A percentile compares a stretch with the other conserved stretches of the same genome.
Conservation (phyloP, 331 rosid species). For the Quercus tomentella region DNA sequence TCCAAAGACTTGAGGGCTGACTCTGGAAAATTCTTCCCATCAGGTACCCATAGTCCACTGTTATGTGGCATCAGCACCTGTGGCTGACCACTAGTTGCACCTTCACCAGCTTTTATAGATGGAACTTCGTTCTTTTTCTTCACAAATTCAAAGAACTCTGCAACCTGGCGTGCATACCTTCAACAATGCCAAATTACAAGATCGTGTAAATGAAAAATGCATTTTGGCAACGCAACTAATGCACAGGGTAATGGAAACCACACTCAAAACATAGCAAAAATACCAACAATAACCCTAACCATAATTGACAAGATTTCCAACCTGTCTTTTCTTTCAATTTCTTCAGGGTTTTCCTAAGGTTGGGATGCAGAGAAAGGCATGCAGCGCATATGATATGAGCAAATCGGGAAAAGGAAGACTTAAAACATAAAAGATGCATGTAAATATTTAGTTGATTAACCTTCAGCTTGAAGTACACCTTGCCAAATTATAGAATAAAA, state of each 20-base stretch:
- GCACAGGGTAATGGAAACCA: neutral
- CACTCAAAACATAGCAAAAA: neutral
- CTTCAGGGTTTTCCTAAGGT: too few relatives aligned
- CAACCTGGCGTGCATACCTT: slow-evolving; percentile 98
- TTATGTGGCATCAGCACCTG: slow-evolving; percentile 56
- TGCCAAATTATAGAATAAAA: neutral
- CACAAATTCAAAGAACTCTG: slow-evolving; percentile 89
- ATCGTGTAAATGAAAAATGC: neutral
- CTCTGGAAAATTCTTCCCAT: slow-evolving; percentile 52
- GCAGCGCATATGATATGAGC: neutral
- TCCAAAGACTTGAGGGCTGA: slow-evolving; percentile 60
- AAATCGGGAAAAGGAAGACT: neutral
- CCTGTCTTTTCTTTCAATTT: neutral
- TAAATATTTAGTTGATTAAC: neutral
- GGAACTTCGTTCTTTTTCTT: slow-evolving; percentile 69
- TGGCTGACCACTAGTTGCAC: slow-evolving; percentile 38
- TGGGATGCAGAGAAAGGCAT: too few relatives aligned
- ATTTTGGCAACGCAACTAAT: neutral
- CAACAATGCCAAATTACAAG: slow-evolving; percentile 18
- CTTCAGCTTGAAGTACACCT: neutral
- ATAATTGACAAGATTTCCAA: neutral
- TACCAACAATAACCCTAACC: neutral
- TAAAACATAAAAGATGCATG: neutral
- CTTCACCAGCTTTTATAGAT: slow-evolving; percentile 36
- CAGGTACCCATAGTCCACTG: slow-evolving; percentile 75